Percentiles rank a stretch among this genome's conserved stretches.
Conservation (phyloP, 2,329 filamentous ascomycete genomes). For the Paecilomyces dactylethromorphus region DNA sequence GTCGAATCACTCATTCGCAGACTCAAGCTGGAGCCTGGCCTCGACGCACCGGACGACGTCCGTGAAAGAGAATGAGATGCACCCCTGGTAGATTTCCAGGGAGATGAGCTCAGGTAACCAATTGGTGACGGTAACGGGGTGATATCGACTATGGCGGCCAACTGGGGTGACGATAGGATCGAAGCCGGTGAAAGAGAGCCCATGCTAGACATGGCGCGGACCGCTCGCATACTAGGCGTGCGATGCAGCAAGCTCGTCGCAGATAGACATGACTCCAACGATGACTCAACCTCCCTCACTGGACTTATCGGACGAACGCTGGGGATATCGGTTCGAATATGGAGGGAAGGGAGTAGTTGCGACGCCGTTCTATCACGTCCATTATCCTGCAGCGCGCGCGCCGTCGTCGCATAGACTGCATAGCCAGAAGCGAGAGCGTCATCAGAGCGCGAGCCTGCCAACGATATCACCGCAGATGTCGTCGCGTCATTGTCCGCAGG, state of each 20-base stretch:
- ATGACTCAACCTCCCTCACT: conserved; percentile 24
- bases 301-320: conserved; percentile 19
- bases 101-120: conserved; percentile 35
- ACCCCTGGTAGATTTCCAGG: conserved; percentile 50
- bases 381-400: neutral
- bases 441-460: neutral
- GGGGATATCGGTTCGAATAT: conserved; percentile 29
- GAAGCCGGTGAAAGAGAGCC: conserved; percentile 55
- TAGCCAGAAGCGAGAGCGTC: neutral
- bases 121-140: conserved; percentile 75
- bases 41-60: conserved; percentile 34
- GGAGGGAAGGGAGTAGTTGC: conserved; percentile 20
- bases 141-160: conserved; percentile 69
- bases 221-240: conserved; percentile 38
- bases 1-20: conserved; percentile 30
- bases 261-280: conserved; percentile 34
- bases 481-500: conserved; percentile 11
- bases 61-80: conserved; percentile 40
- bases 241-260: conserved; percentile 37
- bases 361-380: neutral
- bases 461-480: neutral
- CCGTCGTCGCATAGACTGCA: neutral
- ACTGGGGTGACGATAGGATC: conserved; percentile 63
- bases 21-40: conserved; percentile 28
- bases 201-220: conserved; percentile 33